Evolutionary conservation across 768 basidiomycete species (phyloP).

Genomic region (Naematelia aurantialba): DNA sequence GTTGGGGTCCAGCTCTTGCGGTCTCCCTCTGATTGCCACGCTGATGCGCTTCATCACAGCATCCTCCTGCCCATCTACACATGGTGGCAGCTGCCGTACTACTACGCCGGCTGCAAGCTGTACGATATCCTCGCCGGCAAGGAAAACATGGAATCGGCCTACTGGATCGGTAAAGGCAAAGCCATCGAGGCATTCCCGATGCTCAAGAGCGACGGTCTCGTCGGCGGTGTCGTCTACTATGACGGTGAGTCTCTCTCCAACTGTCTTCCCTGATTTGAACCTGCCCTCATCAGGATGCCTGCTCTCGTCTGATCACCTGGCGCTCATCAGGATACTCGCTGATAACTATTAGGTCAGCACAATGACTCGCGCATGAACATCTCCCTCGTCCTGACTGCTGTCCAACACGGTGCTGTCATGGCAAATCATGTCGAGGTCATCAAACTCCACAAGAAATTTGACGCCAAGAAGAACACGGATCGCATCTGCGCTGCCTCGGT

Average conservation of each 20-base stretch:
- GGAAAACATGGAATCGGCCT: conserved; percentile 94
- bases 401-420: conserved; percentile 80
- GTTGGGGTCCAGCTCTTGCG: too few species aligned
- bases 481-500: conserved; percentile 71
- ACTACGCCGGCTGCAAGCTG: conserved; percentile 89
- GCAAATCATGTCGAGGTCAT: conserved; percentile 89
- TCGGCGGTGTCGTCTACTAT: conserved; percentile 94
- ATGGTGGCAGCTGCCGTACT: conserved; percentile 97
- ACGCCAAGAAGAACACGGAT: conserved; percentile 53
- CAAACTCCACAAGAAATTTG: conserved; percentile 61
- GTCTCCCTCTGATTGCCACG: too few species aligned
- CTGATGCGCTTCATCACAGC: conserved; percentile 17
- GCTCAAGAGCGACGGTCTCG: conserved; percentile 85
- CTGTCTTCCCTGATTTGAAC: background rate
- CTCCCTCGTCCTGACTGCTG: conserved; percentile 88
- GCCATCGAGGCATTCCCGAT: conserved; percentile 93
- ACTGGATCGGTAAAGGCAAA: conserved; percentile 90
- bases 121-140: conserved; percentile 93
- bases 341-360: conserved; percentile 72
- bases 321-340: too few species aligned
- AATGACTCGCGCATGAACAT: conserved; percentile 99
- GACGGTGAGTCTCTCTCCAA: conserved; percentile 61
- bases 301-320: too few species aligned
- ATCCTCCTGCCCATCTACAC: conserved; percentile 98
- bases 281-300: too few species aligned